Evolutionary conservation across 441 rosid genomes (phyloP), one percentile per base, ranked within the genome.

Genomic region (Bocquillonia castaneifolia): DNA sequence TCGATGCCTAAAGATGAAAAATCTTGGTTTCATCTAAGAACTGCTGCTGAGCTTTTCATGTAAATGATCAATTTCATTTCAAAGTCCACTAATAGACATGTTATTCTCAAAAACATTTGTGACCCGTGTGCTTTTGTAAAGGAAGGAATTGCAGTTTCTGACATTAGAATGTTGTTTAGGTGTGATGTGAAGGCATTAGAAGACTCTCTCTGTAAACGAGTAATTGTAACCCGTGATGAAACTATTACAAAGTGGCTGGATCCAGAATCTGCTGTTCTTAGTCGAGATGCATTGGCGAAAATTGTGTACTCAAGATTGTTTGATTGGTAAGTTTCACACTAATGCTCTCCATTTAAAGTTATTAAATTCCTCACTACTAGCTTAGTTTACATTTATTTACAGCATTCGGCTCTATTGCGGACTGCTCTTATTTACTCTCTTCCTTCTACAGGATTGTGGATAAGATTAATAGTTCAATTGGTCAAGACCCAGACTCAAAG

Each of bases 271-370:
- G 99, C 99, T 36, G 93, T 75, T 65, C 77, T 81, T 63, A 90
- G 93, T 70, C 84, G 99, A 85, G 99, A 93, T 74, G 95, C 97
- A 61, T 81, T 93, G 85, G 97, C 99, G 64, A 93, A 89, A 83
- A 84, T 79, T 81, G 88, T 93, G 74, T 93, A 93, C 82, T 84
- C 96, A 2, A 86, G 93, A 64, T 80, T 93, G 71, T 93, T 93
- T 85, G 99, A 93, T 78, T 91, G 97, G 97, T 89, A 81, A 74
- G 88, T 59, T 76, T 61, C 53, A 31, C n/a, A n/a, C n/a, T n/a
- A n/a, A n/a, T n/a, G n/a, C n/a, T 65, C 48, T 23, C 74, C 57
- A 67, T 51, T 53, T 15, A 15, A 50, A 50, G 48, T 40, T 36
- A 3, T 14, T 53, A 34, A 52, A 76, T 70, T 68, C 22, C 59